phyloP scores from a whole-genome alignment of 2,329 filamentous ascomycete species.

The Mollisia scopiformis region DNA sequence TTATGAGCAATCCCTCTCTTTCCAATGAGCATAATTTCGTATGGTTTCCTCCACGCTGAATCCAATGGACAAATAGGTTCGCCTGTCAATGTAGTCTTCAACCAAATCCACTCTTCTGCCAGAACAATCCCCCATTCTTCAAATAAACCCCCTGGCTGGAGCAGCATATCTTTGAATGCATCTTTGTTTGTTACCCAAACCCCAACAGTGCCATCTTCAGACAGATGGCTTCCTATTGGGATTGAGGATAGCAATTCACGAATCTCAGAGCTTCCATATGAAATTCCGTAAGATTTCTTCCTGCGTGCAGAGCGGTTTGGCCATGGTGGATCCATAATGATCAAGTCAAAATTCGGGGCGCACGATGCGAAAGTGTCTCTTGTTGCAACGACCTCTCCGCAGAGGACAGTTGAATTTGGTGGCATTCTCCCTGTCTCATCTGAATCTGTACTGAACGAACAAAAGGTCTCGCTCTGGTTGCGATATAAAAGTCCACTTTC shows the following conservation, averaged over 20 bases:
- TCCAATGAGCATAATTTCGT: constrained; percentile 72
- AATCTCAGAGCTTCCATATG: constrained; percentile 47
- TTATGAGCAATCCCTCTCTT: neutral
- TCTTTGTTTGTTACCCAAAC: constrained; percentile 80
- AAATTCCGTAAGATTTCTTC: constrained; percentile 55
- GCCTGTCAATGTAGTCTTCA: constrained; percentile 70
- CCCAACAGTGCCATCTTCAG: constrained; percentile 60
- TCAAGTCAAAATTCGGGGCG: constrained; percentile 63
- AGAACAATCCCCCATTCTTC: constrained; percentile 67
- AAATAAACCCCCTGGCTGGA: constrained; percentile 61
- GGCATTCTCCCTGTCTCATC: constrained; percentile 4
- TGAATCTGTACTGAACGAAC: neutral
- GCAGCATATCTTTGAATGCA: constrained; percentile 52
- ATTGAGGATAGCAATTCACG: constrained; percentile 53
- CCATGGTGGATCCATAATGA: constrained; percentile 81
- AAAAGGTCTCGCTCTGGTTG: neutral
- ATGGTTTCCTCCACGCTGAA: constrained; percentile 71
- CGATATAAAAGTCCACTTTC: neutral
- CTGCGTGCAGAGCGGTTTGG: constrained; percentile 75
- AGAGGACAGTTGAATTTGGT: constrained; percentile 6
- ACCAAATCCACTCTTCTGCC: constrained; percentile 76
- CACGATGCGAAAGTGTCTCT: constrained; percentile 41
- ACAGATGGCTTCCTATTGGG: constrained; percentile 59
- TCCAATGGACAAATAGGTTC: constrained; percentile 66
- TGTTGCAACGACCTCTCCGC: constrained; percentile 19